Evolutionary conservation across 768 basidiomycete species (phyloP), one percentile per base, ranked within the genome.

Genomic region (Amanita thiersii): DNA sequence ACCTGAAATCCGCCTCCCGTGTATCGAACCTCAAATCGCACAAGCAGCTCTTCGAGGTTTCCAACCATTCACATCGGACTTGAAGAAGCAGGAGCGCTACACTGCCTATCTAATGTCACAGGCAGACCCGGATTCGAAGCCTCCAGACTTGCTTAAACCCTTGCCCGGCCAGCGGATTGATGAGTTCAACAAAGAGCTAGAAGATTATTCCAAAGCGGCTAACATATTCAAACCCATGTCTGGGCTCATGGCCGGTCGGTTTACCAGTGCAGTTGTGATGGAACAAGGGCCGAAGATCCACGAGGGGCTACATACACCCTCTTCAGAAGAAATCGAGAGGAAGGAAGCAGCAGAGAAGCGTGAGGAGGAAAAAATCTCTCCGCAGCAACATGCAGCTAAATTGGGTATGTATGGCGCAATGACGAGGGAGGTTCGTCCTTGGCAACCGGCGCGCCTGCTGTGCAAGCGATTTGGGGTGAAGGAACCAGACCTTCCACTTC

Each of bases 391-490:
- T 49, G 93, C 96, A 0, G 92, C 89, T 7, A 68, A 73, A 20
- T 58, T 83, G 57, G 92, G 90, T 18, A 91, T 94, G 86, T 98
- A 82, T 55, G 96, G 96, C 0, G 68, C 74, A 10, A 62, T 93
- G 57, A 99, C 96, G 23, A 68, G 94, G 28, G 85, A 86, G 47
- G 63, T 70, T 24, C 69, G 63, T 42, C 58, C 71, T 0, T 98
- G 90, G 83, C 78, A 79, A 53, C 96, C 96, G 2, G 77, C 77
- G n/a, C 70, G 70, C 39, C 63, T 98, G 37, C 64, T 99, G 18
- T 97, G 91, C 64, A 96, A 94, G 59, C 77, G 94, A 23, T 97
- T 98, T 58, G 85, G 87, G 0, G 85, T 98, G 25, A 85, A 81
- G 53, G 89, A 92, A 49, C 93, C 93, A 0, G 72, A 88, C 51